Conservation (phyloP, 176 grass and related monocot genomes). For the Cenchrus purpureus region DNA sequence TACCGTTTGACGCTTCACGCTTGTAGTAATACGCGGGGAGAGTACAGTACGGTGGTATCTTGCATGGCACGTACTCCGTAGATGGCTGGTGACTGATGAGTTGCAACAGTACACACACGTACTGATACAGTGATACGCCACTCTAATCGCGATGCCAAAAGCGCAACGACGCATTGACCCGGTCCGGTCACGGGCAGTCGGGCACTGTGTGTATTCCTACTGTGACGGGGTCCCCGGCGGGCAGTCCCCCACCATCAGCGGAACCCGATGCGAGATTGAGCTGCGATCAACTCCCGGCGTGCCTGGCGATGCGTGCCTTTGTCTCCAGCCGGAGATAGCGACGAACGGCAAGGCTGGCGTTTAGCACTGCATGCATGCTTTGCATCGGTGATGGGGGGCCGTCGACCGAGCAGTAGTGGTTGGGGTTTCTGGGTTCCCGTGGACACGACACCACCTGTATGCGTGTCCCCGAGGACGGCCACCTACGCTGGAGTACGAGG, state of each 20-base stretch:
- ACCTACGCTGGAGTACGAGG: not conserved
- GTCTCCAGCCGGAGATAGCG: not conserved
- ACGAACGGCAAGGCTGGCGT: not conserved
- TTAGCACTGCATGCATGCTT: not conserved
- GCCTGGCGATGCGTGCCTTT: slow-evolving; percentile 23
- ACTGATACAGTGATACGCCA: not conserved
- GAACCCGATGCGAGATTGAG: slow-evolving; percentile 17
- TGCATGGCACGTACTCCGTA: too few species aligned
- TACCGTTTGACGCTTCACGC: not conserved
- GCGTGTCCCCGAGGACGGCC: not conserved
- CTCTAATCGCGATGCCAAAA: not conserved
- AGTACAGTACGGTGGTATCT: not conserved
- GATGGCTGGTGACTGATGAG: too few species aligned
- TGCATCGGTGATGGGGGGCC: not conserved
- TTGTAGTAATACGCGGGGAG: too few species aligned
- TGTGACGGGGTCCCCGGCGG: not conserved
- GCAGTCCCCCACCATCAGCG: not conserved
- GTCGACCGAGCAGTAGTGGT: not conserved
- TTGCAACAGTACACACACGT: not conserved
- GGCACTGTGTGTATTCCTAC: not conserved
- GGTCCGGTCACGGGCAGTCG: slow-evolving; percentile 6
- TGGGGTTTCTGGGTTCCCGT: slow-evolving; percentile 1
- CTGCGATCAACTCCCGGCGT: slow-evolving; percentile 15
- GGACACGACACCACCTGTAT: slow-evolving; percentile 27
- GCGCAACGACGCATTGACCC: too few species aligned